Base-by-base conservation (phyloP, 1,284 basidiomycete species). In the Hymenochaete sp. region DNA sequence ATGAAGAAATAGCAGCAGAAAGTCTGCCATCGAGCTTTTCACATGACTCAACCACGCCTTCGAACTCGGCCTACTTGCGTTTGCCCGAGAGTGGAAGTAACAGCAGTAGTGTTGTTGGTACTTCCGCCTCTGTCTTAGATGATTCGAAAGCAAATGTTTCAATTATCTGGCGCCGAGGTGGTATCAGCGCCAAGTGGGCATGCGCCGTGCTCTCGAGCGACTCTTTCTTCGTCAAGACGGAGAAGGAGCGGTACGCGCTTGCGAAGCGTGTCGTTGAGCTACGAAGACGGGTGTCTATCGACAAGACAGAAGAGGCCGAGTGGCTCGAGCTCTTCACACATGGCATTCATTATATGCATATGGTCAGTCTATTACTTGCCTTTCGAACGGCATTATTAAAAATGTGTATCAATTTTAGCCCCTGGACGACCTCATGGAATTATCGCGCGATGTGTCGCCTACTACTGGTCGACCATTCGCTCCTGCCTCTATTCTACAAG, bases 331-430 rank as follows among this genome's bases (percentile, higher is more conserved):
- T 95, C 55, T 95, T 97, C 59, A 64, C 72, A 26, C 67, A 75
- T 22, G 87, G 86, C 3, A 89, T 96, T 22, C 87, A 92, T 63
- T 96, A 95, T 60, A 70, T 76, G 9, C 90, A 93, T 59, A 88
- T 95, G 86, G 88, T 88, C 11, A 5, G 41, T 4, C 2, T 33
- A 3, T 19, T 21, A 5, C 11, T n/a, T 11, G 4, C 2, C 21
- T 9, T 44, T 38, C 27, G 6, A 3, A 7, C 9, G 26, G 3
- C 10, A n/a, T 24, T 29, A 18, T 10, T 25, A 44, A 10, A 14
- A 27, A 22, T 31, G 29, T 3, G 31, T 45, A 13, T 14, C 44
- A 36, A 13, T n/a, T 48, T 16, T 55, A 91, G 87, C 65, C 72
- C 7, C 75, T 87, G 53, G 84, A 90, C 16, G 85, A 91, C 57